A percentile compares a stretch with the other conserved stretches of the same genome.
These are phyloP conservation scores for Mycena amicta DNA, from an alignment of 768 basidiomycete genomes.

Conservation along the genomic window DNA sequence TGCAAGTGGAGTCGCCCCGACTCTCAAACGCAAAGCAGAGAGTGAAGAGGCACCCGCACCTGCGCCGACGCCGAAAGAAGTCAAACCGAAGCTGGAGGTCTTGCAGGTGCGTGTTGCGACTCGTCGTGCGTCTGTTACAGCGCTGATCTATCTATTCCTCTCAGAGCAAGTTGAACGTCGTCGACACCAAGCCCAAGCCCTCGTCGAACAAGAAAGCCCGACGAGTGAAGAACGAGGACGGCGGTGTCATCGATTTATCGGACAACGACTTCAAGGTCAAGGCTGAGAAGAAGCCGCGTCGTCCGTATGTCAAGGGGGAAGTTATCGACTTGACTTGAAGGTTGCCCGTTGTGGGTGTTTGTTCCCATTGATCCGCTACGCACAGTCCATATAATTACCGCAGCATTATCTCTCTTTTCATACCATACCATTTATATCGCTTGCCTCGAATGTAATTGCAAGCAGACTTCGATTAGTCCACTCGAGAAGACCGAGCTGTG, in stretches of 20 bases:
- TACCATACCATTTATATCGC: too few species aligned
- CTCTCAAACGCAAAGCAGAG: background rate
- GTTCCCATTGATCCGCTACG: too few species aligned
- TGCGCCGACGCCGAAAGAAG: background rate
- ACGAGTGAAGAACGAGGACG: background rate
- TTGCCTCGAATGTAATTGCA: too few species aligned
- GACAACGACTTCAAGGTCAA: background rate
- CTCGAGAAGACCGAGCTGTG: too few species aligned
- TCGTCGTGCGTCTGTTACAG: background rate
- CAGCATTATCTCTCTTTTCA: too few species aligned
- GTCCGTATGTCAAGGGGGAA: background rate
- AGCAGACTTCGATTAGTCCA: too few species aligned
- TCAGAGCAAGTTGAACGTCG: background rate
- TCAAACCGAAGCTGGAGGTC: background rate
- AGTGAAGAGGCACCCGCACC: background rate
- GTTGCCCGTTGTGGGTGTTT: too few species aligned
- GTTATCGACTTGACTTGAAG: slow-evolving; percentile 2
- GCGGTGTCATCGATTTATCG: background rate
- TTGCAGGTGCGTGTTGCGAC: background rate
- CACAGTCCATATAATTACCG: too few species aligned
- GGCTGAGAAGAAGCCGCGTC: background rate
- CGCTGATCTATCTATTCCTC: background rate
- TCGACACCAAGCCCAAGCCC: background rate
- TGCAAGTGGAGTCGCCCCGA: slow-evolving; percentile 15
- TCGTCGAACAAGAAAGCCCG: background rate